phyloP scores from a whole-genome alignment of 352 stramenopile genomes.

The Phytophthora macrochlamydospora region DNA sequence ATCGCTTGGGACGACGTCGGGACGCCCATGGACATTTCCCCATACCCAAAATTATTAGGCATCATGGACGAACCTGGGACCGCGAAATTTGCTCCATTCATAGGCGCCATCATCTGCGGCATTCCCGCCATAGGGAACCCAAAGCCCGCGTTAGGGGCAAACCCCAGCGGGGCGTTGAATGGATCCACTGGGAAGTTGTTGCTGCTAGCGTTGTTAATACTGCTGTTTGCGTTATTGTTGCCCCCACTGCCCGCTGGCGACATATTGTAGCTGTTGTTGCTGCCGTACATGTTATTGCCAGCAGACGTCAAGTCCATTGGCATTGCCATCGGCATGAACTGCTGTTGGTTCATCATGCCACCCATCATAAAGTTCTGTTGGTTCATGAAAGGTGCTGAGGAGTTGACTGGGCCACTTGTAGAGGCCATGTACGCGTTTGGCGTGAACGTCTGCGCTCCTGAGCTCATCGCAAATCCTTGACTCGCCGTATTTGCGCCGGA shows the following conservation, averaged over 20 bases:
- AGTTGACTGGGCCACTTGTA: conserved; percentile 20
- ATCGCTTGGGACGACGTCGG: conserved; percentile 30
- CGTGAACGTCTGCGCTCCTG: conserved; percentile 35
- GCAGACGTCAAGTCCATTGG: conserved; percentile 48
- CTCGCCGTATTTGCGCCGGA: conserved; percentile 30
- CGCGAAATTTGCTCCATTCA: conserved; percentile 46
- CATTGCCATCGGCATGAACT: conserved; percentile 71
- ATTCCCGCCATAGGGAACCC: conserved; percentile 50
- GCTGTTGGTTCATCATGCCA: conserved; percentile 64
- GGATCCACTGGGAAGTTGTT: conserved; percentile 59
- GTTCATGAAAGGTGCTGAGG: conserved; percentile 42
- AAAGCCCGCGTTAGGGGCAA: conserved; percentile 36
- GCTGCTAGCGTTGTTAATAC: conserved; percentile 11
- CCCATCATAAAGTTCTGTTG: conserved; percentile 58
- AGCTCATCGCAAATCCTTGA: conserved; percentile 45
- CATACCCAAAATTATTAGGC: conserved; percentile 53
- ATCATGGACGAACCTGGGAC: conserved; percentile 35
- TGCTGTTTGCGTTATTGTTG: conserved; percentile 21
- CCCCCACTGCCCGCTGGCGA: conserved; percentile 21
- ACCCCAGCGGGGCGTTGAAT: conserved; percentile 68
- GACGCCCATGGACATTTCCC: conserved; percentile 20
- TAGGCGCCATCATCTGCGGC: conserved; percentile 56
- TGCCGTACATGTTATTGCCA: conserved; percentile 53
- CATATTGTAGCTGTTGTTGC: conserved; percentile 41
- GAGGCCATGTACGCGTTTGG: conserved; percentile 49